These are phyloP conservation scores for Yamadazyma sp. DNA, from an alignment of 1,139 yeast genomes.

Conservation along the genomic window DNA sequence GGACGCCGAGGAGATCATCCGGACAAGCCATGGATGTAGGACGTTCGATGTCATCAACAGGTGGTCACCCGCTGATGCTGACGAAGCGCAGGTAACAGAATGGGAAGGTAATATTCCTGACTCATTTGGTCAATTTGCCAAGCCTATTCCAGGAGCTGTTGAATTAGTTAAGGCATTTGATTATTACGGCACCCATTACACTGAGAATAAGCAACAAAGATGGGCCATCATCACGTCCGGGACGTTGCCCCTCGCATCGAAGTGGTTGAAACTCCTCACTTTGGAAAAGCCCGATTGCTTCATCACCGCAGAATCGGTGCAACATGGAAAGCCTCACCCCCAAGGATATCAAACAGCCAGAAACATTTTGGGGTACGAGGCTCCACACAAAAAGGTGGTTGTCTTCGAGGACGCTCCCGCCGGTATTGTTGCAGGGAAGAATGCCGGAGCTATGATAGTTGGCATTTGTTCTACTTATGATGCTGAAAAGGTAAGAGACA, in stretches of 20 bases:
- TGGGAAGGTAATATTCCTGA: slow-evolving; percentile 74
- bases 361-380: slow-evolving; percentile 54
- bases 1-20: slow-evolving; percentile 67
- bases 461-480: slow-evolving; percentile 83
- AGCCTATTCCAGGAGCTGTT: slow-evolving; percentile 73
- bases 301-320: slow-evolving; percentile 77
- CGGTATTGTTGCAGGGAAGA: slow-evolving; percentile 82
- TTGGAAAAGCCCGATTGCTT: slow-evolving; percentile 67
- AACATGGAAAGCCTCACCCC: slow-evolving; percentile 81
- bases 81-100: slow-evolving; percentile 61
- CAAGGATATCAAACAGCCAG: slow-evolving; percentile 74
- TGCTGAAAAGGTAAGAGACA: slow-evolving; percentile 63
- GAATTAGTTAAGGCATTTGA: slow-evolving; percentile 60
- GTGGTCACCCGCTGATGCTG: slow-evolving; percentile 75
- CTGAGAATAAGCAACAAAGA: slow-evolving; percentile 46
- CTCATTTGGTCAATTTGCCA: slow-evolving; percentile 68
- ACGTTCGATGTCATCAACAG: slow-evolving; percentile 74
- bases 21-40: slow-evolving; percentile 81
- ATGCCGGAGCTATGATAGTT: slow-evolving; percentile 78
- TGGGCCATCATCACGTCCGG: slow-evolving; percentile 91
- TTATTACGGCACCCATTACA: slow-evolving; percentile 36
- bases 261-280: slow-evolving; percentile 72
- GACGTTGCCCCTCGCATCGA: slow-evolving; percentile 70
- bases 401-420: slow-evolving; percentile 91
- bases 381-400: slow-evolving; percentile 49